Evolutionary conservation across 2,329 filamentous ascomycete species (phyloP).

Genomic region (Huntiella omanensis): DNA sequence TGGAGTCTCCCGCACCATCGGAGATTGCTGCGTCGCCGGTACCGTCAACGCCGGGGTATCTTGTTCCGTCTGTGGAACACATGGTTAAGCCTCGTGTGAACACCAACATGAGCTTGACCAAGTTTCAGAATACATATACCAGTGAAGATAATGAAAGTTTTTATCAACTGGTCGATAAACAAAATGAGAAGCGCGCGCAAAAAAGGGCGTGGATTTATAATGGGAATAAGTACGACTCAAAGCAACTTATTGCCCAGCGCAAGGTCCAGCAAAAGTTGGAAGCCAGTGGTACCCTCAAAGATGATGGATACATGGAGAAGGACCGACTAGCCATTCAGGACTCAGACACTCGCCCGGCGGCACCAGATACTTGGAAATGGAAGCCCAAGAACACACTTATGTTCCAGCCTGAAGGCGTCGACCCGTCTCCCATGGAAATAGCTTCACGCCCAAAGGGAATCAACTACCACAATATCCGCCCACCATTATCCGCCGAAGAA

Average conservation of each 20-base stretch:
- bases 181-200: slow-evolving; percentile 67
- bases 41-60: slow-evolving; percentile 5
- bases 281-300: slow-evolving; percentile 26
- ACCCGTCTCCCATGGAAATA: slow-evolving; percentile 46
- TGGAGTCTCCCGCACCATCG: slow-evolving; percentile 37
- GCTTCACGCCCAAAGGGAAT: slow-evolving; percentile 44
- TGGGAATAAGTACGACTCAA: slow-evolving; percentile 71
- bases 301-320: slow-evolving; percentile 35
- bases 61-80: neutral
- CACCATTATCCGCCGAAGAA: slow-evolving; percentile 11
- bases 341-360: slow-evolving; percentile 46
- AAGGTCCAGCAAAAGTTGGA: slow-evolving; percentile 36
- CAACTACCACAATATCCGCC: slow-evolving; percentile 67
- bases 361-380: slow-evolving; percentile 57
- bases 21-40: neutral
- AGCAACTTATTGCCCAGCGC: slow-evolving; percentile 53
- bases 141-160: slow-evolving; percentile 98
- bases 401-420: slow-evolving; percentile 54
- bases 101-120: slow-evolving; percentile 30
- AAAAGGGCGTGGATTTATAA: slow-evolving; percentile 82
- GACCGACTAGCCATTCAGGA: slow-evolving; percentile 47
- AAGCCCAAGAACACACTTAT: slow-evolving; percentile 69
- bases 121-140: slow-evolving; percentile 85
- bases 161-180: slow-evolving; percentile 75
- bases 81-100: slow-evolving; percentile 4